phyloP scores from a whole-genome alignment of 495 filamentous ascomycete genomes.

The Xylaria cubensis region DNA sequence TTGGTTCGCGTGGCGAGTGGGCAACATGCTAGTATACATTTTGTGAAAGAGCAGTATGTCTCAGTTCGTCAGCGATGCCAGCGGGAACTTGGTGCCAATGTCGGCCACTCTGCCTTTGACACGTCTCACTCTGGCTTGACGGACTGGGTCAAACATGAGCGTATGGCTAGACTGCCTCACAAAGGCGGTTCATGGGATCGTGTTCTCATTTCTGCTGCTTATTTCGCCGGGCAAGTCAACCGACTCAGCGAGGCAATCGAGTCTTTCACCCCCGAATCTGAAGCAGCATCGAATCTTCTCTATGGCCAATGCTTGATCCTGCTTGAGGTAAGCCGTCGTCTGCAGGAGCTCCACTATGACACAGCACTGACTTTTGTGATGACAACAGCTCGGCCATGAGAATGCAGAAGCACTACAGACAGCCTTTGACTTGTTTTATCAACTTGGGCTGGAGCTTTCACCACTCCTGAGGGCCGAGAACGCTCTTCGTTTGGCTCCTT shows the following conservation, averaged over 20 bases:
- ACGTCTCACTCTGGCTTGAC: slow-evolving; percentile 21
- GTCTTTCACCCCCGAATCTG: slow-evolving; percentile 18
- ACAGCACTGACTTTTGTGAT: background rate
- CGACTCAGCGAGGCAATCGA: slow-evolving; percentile 21
- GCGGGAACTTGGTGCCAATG: slow-evolving; percentile 16
- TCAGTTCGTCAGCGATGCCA: slow-evolving; percentile 22
- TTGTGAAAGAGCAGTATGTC: slow-evolving; percentile 15
- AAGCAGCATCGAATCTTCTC: slow-evolving; percentile 20
- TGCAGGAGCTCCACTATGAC: too few relatives aligned
- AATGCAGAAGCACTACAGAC: slow-evolving; percentile 10
- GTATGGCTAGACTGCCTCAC: slow-evolving; percentile 20
- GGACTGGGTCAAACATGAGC: slow-evolving; percentile 22
- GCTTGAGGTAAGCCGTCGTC: slow-evolving; percentile 6
- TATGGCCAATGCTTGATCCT: slow-evolving; percentile 21
- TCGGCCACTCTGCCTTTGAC: slow-evolving; percentile 8
- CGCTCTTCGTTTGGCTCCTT: slow-evolving; percentile 18
- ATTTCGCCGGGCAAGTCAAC: slow-evolving; percentile 22
- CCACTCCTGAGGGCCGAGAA: slow-evolving; percentile 20
- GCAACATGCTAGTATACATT: slow-evolving; percentile 12
- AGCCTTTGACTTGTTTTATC: slow-evolving; percentile 24
- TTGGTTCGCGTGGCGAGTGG: slow-evolving; percentile 4
- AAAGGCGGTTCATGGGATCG: slow-evolving; percentile 21
- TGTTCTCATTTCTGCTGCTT: slow-evolving; percentile 17
- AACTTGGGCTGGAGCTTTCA: slow-evolving; percentile 18
- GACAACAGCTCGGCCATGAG: slow-evolving; percentile 20